Evolutionary conservation across 2,329 filamentous ascomycete genomes (phyloP).

Genomic region (Periconia sp.): DNA sequence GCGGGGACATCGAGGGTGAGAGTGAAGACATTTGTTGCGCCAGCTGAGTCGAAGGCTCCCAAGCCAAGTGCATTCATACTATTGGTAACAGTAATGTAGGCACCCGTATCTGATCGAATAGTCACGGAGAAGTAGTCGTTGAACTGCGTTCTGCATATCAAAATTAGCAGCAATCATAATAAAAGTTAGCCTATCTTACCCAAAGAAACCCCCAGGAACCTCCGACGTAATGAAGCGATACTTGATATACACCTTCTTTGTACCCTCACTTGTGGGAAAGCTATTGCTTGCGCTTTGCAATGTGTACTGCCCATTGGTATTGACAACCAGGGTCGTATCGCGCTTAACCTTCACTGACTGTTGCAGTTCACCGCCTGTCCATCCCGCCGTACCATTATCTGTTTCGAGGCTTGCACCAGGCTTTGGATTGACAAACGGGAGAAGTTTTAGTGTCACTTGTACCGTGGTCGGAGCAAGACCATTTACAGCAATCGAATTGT

Average conservation of each 20-base stretch:
- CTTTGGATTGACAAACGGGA: conserved; percentile 5
- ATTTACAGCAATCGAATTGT: conserved; percentile 10
- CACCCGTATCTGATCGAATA: conserved; percentile 15
- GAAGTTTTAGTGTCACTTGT: conserved; percentile 7
- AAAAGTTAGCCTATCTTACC: conserved; percentile 3
- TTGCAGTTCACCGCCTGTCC: conserved; percentile 3
- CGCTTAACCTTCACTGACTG: conserved; percentile 9
- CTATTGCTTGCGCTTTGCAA: conserved; percentile 7
- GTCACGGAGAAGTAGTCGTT: conserved; percentile 18
- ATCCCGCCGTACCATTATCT: conserved; percentile 5
- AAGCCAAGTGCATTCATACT: conserved; percentile 19
- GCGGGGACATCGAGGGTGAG: conserved; percentile 10
- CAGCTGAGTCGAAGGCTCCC: conserved; percentile 12
- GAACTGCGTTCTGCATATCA: conserved; percentile 10
- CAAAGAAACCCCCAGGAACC: conserved; percentile 10
- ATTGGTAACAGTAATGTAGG: conserved; percentile 10
- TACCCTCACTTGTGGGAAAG: conserved; percentile 1
- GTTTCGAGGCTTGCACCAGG: conserved; percentile 2
- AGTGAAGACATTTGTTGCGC: conserved; percentile 13
- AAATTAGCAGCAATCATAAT: neutral
- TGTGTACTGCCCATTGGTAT: conserved; percentile 1
- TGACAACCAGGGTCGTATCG: conserved; percentile 5
- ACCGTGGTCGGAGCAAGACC: conserved; percentile 6
- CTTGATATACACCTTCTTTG: conserved; percentile 8
- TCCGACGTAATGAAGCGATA: conserved; percentile 9